These are phyloP conservation scores for Wallacemonas sp. DNA, from an alignment of 208 protist genomes.

Conservation along the genomic window DNA sequence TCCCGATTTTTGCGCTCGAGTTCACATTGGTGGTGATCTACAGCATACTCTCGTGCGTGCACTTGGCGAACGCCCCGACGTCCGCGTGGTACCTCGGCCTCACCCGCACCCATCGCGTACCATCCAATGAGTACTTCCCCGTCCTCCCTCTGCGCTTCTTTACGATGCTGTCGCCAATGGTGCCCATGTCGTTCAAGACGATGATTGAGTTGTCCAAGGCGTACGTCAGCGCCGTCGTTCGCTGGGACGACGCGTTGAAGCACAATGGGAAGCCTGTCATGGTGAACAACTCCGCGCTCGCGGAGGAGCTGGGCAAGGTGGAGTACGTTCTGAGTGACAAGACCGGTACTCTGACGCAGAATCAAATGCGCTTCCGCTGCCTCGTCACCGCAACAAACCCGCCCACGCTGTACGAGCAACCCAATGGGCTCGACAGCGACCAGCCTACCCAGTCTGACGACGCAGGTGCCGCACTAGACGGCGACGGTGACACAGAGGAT, in stretches of 20 bases:
- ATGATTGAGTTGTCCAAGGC: constrained; percentile 93
- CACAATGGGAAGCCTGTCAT: constrained; percentile 37
- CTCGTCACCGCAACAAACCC: constrained; percentile 38
- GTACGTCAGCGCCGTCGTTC: constrained; percentile 82
- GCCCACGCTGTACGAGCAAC: constrained; percentile 8
- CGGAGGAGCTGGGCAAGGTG: constrained; percentile 93
- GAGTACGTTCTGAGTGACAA: constrained; percentile 94
- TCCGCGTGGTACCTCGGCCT: constrained; percentile 67
- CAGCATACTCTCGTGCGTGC: constrained; percentile 51
- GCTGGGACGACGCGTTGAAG: constrained; percentile 86
- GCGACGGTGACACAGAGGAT: constrained; percentile 15
- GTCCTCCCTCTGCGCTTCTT: constrained; percentile 90
- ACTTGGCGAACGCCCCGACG: constrained; percentile 23
- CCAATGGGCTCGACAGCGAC: constrained; percentile 18
- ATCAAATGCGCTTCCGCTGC: constrained; percentile 77
- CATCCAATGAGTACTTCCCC: constrained; percentile 52
- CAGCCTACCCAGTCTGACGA: constrained; percentile 7
- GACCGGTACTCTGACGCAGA: constrained; percentile 94
- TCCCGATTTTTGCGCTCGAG: constrained; percentile 91
- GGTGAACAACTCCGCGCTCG: constrained; percentile 86
- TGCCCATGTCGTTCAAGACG: constrained; percentile 96
- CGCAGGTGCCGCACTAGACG: too few relatives aligned
- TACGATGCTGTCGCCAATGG: constrained; percentile 93
- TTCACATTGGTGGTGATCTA: constrained; percentile 77
- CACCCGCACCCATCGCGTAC: constrained; percentile 1